These are phyloP conservation scores for Nicotiana undulata DNA, from an alignment of 257 asterid species.

Conservation along the genomic window DNA sequence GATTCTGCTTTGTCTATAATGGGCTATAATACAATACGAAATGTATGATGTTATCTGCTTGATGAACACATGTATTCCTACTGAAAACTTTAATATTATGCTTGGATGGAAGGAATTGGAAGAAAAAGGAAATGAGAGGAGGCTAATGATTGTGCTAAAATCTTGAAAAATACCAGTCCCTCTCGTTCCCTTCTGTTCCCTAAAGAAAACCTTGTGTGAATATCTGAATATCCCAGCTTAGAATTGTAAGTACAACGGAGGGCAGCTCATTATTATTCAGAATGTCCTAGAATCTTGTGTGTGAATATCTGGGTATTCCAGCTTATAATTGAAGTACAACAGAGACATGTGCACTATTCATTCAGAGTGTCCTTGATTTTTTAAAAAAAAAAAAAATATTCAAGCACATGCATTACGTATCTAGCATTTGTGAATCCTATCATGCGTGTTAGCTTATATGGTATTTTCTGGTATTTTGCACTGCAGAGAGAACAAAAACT, in stretches of 20 bases:
- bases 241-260: background rate
- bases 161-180: background rate
- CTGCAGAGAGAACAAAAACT: conserved; percentile 89
- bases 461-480: background rate
- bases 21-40: background rate
- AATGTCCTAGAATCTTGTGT: conserved; percentile 1
- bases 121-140: background rate
- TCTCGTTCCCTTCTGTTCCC: background rate
- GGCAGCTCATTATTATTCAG: background rate
- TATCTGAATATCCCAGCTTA: background rate
- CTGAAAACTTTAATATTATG: background rate
- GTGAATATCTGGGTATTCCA: background rate
- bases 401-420: background rate
- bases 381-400: too few relatives aligned
- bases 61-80: background rate
- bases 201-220: background rate
- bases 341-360: background rate
- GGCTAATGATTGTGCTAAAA: background rate
- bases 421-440: conserved; percentile 1
- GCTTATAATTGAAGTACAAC: background rate
- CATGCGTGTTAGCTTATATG: background rate
- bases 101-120: background rate
- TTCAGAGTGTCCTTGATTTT: background rate
- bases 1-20: background rate
- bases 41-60: background rate